Base-by-base conservation (phyloP, 1,284 basidiomycete species). In the Athelia sp. region DNA sequence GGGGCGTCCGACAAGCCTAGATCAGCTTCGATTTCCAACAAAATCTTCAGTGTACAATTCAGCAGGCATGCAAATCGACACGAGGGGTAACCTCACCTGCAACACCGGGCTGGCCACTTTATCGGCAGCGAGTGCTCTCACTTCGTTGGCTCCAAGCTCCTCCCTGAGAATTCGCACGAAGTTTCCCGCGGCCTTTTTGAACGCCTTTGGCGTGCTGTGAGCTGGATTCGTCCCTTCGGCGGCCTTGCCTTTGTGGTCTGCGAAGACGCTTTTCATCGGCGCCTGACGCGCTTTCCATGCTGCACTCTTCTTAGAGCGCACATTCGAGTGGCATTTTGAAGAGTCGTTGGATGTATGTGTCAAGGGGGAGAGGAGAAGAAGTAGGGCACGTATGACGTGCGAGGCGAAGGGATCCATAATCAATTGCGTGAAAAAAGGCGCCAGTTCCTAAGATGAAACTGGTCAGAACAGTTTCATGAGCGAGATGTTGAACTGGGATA, bases 381-480 rank as follows among this genome's bases (percentile, higher is more conserved):
- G 75, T 1, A 97, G 69, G 15, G 87, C 81, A 32, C 93, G 84
- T 45, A 95, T 57, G 34, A 93, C 89, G 57, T 96, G 94, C 0
- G 93, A 93, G 22, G 85, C 92, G 60, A 93, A 94, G 17, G 87
- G 83, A 58, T 94, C 84, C 69, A 86, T 81, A 29, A 94, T 68
- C 26, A 95, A 76, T 3, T 72, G 69, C 0, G 82, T 69, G 21
- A 93, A 70, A 4, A 67, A 67, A 1, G 87, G 81, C 1, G 83
- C 61, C 22, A 93, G 58, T 74, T 93, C 91, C 84, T 92, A 54
- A 2, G 47, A 4, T 4, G 11, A 50, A 31, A 26, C 11, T 47
- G 40, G 47, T 49, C 29, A 44, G 24, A 49, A 17, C 31, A n/a
- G 8, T 26, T 14, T 29, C 21, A 54, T 19, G 14, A 47, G 32